Percentiles rank a stretch among this genome's conserved stretches.
These are phyloP conservation scores for Neoboletus brunneissimus DNA, from an alignment of 768 basidiomycete species.

Conservation along the genomic window DNA sequence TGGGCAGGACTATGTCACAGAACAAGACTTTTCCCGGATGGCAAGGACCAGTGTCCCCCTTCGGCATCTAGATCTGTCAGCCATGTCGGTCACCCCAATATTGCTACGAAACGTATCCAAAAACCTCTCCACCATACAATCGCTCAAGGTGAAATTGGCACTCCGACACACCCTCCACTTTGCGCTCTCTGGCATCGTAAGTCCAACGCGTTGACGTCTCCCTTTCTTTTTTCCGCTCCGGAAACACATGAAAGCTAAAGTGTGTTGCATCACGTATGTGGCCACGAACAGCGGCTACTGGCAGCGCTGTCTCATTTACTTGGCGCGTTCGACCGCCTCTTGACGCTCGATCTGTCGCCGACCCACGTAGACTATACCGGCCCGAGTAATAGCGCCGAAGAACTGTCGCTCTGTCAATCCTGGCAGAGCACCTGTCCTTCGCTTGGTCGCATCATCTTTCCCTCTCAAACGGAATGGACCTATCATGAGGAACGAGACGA, in stretches of 20 bases:
- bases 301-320: not conserved
- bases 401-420: slow-evolving; percentile 42
- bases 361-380: not conserved
- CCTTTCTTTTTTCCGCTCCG: not conserved
- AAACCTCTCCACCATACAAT: slow-evolving; percentile 48
- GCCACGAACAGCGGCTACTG: not conserved
- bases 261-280: not conserved
- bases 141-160: slow-evolving; percentile 43
- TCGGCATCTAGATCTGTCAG: slow-evolving; percentile 31
- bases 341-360: slow-evolving; percentile 58
- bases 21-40: slow-evolving; percentile 49
- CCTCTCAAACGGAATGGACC: slow-evolving; percentile 40
- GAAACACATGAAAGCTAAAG: not conserved
- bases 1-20: slow-evolving; percentile 51
- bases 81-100: slow-evolving; percentile 10
- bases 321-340: slow-evolving; percentile 44
- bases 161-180: slow-evolving; percentile 39
- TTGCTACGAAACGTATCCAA: slow-evolving; percentile 55
- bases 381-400: not conserved
- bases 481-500: not conserved
- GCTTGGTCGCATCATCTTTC: slow-evolving; percentile 53
- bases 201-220: not conserved
- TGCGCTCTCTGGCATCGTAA: not conserved
- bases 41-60: slow-evolving; percentile 47
- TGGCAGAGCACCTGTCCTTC: slow-evolving; percentile 56